A percentile compares a stretch with the other conserved stretches of the same genome.
Conservation (phyloP, 805 yeast genomes). For the Starmera amethionina region DNA sequence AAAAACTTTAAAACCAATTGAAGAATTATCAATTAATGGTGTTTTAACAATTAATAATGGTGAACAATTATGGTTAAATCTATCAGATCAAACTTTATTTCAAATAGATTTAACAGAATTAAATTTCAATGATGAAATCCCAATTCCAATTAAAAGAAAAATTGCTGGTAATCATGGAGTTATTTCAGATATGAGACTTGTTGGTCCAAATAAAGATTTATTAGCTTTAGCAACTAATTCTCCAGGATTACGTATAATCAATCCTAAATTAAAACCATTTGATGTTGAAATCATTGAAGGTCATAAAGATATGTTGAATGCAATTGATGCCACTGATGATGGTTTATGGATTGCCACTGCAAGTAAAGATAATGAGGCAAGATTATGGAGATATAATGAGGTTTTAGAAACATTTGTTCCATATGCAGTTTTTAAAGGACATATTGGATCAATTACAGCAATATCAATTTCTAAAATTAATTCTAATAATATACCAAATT, state of each 20-base stretch:
- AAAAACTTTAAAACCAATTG: constrained; percentile 40
- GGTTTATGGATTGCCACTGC: constrained; percentile 91
- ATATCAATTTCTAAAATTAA: constrained; percentile 47
- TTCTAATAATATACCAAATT: constrained; percentile 35
- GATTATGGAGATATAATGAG: constrained; percentile 66
- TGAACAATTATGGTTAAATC: constrained; percentile 36
- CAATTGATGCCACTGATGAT: constrained; percentile 66
- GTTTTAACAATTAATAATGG: constrained; percentile 30
- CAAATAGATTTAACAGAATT: constrained; percentile 28
- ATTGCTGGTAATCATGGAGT: constrained; percentile 95
- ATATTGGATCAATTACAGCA: constrained; percentile 79
- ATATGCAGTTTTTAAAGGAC: constrained; percentile 71
- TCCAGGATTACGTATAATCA: constrained; percentile 72
- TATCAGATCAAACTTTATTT: constrained; percentile 79
- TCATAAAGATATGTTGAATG: constrained; percentile 77
- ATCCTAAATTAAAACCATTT: constrained; percentile 43
- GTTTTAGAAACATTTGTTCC: constrained; percentile 27
- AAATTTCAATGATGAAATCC: constrained; percentile 16
- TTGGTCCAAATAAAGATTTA: constrained; percentile 46
- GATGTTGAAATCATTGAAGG: constrained; percentile 65
- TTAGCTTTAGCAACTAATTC: constrained; percentile 92
- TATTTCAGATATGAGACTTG: constrained; percentile 77
- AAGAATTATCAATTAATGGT: constrained; percentile 65
- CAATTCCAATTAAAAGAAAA: constrained; percentile 37
- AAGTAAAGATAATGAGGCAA: constrained; percentile 78